These are phyloP conservation scores for Aaosphaeria arxii DNA, from an alignment of 2,329 filamentous ascomycete species.

Conservation along the genomic window DNA sequence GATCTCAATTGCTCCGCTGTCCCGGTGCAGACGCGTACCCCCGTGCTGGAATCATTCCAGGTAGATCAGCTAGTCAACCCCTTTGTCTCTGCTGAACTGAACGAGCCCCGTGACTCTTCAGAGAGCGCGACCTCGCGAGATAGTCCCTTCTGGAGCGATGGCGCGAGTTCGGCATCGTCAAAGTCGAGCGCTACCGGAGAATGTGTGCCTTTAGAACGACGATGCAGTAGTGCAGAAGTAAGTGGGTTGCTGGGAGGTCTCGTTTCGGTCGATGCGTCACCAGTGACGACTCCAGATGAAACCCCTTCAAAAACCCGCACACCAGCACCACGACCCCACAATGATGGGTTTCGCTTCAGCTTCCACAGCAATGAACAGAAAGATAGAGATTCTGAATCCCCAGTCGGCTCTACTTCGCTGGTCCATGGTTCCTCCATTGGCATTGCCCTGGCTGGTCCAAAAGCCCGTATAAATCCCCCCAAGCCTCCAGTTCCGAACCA, in stretches of 20 bases:
- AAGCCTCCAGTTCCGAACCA: too few relatives aligned
- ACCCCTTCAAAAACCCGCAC: neutral
- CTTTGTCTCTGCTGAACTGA: neutral
- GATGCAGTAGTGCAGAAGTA: slow-evolving; percentile 15
- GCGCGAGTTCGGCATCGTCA: slow-evolving; percentile 24
- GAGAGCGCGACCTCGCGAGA: slow-evolving; percentile 23
- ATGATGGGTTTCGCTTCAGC: slow-evolving; percentile 10
- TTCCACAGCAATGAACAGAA: slow-evolving; percentile 2
- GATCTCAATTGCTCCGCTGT: slow-evolving; percentile 7
- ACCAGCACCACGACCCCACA: neutral
- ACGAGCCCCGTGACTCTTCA: slow-evolving; percentile 17
- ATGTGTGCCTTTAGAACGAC: slow-evolving; percentile 7
- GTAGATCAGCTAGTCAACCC: slow-evolving; percentile 12
- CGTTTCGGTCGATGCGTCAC: slow-evolving; percentile 16
- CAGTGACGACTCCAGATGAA: slow-evolving; percentile 3
- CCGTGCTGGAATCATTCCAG: slow-evolving; percentile 17
- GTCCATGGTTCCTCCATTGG: neutral
- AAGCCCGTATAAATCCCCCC: neutral
- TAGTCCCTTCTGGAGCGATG: slow-evolving; percentile 29
- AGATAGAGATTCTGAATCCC: neutral
- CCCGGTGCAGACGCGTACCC: slow-evolving; percentile 14
- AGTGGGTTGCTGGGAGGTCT: slow-evolving; percentile 27
- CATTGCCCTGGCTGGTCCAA: neutral
- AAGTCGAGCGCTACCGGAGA: slow-evolving; percentile 19
- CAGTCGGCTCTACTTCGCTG: neutral